These are phyloP conservation scores for Globisporangium uncinulatum DNA, from an alignment of 352 stramenopile species.

Conservation along the genomic window DNA sequence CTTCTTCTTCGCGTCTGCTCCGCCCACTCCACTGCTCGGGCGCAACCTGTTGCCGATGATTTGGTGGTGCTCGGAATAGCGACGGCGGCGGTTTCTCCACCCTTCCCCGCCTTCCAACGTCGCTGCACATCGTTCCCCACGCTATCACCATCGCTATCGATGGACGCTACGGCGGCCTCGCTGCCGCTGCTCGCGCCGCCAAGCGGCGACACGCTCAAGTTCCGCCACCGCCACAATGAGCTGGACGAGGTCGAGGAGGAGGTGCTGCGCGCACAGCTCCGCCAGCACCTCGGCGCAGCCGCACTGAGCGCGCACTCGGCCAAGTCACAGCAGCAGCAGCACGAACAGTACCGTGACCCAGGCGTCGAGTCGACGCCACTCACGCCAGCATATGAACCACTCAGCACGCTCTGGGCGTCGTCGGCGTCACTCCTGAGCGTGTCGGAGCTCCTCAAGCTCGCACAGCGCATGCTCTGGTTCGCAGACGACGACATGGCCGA, in stretches of 20 bases:
- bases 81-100: no score
- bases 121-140: no score
- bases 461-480: conserved; percentile 37
- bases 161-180: neutral
- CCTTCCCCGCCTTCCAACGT: no score
- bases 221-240: conserved; percentile 35
- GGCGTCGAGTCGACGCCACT: conserved; percentile 11
- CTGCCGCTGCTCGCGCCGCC: conserved; percentile 31
- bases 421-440: conserved; percentile 15
- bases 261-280: conserved; percentile 34
- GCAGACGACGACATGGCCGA: conserved; percentile 46
- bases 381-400: conserved; percentile 1
- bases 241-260: conserved; percentile 44
- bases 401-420: conserved; percentile 22
- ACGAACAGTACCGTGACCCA: conserved; percentile 2
- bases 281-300: conserved; percentile 31
- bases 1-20: no score
- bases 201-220: conserved; percentile 30
- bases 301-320: conserved; percentile 6
- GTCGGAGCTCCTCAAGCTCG: conserved; percentile 24
- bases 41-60: no score
- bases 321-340: conserved; percentile 9
- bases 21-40: no score
- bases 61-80: no score
- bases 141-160: no score